Evolutionary conservation across 1,284 basidiomycete species (phyloP), one percentile per base, ranked within the genome.

Genomic region (Takashimella koratensis): DNA sequence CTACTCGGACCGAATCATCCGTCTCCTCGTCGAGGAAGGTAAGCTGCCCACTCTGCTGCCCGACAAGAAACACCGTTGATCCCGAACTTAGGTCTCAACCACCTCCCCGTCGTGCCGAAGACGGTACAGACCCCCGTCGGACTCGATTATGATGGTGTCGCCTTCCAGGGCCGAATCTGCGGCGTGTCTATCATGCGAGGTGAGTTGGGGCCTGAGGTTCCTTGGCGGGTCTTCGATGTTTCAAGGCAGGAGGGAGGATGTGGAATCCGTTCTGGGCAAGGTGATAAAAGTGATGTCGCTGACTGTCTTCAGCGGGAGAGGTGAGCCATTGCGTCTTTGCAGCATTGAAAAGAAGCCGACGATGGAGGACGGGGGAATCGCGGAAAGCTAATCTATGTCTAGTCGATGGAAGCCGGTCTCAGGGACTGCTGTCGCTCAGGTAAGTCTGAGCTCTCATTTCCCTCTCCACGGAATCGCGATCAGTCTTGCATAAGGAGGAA

Each of bases 391-490:
- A n/a, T n/a, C n/a, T n/a, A n/a, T n/a, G 22, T 26, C 19, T 56
- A 91, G 88, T 90, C 90, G 1, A 94, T 94, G 90, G 90, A 94
- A 75, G 88, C 87, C 5, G 95, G 94, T 44, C 79, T 98, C 58
- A 82, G 95, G 50, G 95, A 98, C 47, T 98, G 94, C 78, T 86
- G 95, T 66, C 76, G 82, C 47, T 75, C 73, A 42, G 74, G 74
- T 74, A 43, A 65, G 73, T 57, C 4, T 1, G 46, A 68, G 30
- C 30, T 36, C 30, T 16, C 16, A 36, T 36, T 36, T 36, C n/a
- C n/a, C n/a, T n/a, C n/a, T n/a, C n/a, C n/a, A n/a, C n/a, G n/a
- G n/a, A n/a, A n/a, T n/a, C n/a, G n/a, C n/a, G n/a, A n/a, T n/a
- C n/a, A n/a, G n/a, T n/a, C n/a, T n/a, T n/a, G n/a, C n/a, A n/a